phyloP scores from a whole-genome alignment of 2,329 filamentous ascomycete species.

The Hypomyces rosellus region DNA sequence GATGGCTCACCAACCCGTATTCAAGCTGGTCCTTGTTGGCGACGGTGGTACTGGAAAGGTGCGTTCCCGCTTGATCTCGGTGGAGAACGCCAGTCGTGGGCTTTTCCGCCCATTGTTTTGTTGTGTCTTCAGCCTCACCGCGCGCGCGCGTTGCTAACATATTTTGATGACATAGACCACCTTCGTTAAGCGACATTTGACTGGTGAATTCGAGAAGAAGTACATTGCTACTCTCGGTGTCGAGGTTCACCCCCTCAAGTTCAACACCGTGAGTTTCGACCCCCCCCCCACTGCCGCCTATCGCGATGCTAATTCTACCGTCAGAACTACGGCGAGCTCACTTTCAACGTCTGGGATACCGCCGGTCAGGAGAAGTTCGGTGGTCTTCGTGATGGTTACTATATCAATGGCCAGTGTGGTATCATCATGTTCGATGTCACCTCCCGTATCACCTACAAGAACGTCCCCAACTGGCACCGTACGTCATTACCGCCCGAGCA shows the following conservation, averaged over 20 bases:
- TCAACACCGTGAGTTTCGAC: slow-evolving; percentile 78
- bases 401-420: slow-evolving; percentile 99
- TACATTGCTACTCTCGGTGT: slow-evolving; percentile 99
- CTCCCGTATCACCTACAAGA: slow-evolving; percentile 99
- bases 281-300: slow-evolving; percentile 14
- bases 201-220: slow-evolving; percentile 99
- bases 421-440: slow-evolving; percentile 99
- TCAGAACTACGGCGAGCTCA: slow-evolving; percentile 87
- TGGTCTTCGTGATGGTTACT: slow-evolving; percentile 98
- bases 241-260: slow-evolving; percentile 96
- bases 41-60: slow-evolving; percentile 99
- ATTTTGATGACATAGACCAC: slow-evolving; percentile 63
- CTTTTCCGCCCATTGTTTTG: background rate
- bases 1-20: slow-evolving; percentile 75
- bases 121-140: slow-evolving; percentile 18
- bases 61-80: slow-evolving; percentile 16
- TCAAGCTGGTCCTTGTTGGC: slow-evolving; percentile 99
- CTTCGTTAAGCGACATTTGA: slow-evolving; percentile 99
- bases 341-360: slow-evolving; percentile 99
- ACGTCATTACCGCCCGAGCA: slow-evolving; percentile 37
- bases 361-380: slow-evolving; percentile 99
- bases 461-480: slow-evolving; percentile 99
- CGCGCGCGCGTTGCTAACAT: slow-evolving; percentile 10
- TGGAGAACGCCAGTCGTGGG: slow-evolving; percentile 10
- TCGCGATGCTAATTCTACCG: slow-evolving; percentile 27